Percentiles rank a stretch among this genome's conserved stretches.
Conservation (phyloP, 78 protist genomes). For the Speleostelium caveatum region DNA sequence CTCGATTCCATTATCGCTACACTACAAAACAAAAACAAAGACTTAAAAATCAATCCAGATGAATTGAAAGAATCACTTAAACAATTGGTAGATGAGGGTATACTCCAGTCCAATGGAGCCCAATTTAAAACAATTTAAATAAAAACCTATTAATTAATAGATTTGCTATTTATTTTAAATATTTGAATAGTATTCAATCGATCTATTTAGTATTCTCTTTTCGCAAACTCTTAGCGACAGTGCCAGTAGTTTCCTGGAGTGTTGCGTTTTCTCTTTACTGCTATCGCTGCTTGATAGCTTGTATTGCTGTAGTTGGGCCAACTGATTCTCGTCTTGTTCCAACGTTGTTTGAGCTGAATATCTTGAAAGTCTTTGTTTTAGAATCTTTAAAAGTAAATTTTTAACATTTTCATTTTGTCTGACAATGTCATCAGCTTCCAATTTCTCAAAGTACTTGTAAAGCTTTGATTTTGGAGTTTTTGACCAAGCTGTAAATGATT, state of each 20-base stretch:
- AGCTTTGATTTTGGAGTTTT: constrained; percentile 1
- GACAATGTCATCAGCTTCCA: constrained; percentile 35
- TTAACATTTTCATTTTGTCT: neutral
- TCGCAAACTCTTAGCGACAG: constrained; percentile 3
- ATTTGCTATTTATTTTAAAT: constrained; percentile 2
- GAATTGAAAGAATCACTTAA: neutral
- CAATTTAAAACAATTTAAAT: neutral
- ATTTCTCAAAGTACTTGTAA: constrained; percentile 31
- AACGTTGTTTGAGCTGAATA: neutral
- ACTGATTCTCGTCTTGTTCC: neutral
- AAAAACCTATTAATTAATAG: neutral
- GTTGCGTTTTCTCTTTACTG: too few species aligned
- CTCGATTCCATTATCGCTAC: too few species aligned
- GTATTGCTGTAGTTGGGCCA: neutral
- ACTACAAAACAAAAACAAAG: too few species aligned
- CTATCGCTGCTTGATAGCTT: neutral
- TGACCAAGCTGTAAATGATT: neutral
- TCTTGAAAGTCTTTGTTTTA: constrained; percentile 1
- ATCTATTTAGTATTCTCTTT: constrained; percentile 15
- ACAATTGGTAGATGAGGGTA: neutral
- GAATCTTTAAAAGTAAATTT: neutral
- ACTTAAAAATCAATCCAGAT: too few species aligned
- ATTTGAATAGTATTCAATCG: neutral
- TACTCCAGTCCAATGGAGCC: neutral
- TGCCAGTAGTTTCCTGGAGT: neutral